phyloP scores from a whole-genome alignment of 1,284 basidiomycete genomes.

The Ustilago shanxiensis region DNA sequence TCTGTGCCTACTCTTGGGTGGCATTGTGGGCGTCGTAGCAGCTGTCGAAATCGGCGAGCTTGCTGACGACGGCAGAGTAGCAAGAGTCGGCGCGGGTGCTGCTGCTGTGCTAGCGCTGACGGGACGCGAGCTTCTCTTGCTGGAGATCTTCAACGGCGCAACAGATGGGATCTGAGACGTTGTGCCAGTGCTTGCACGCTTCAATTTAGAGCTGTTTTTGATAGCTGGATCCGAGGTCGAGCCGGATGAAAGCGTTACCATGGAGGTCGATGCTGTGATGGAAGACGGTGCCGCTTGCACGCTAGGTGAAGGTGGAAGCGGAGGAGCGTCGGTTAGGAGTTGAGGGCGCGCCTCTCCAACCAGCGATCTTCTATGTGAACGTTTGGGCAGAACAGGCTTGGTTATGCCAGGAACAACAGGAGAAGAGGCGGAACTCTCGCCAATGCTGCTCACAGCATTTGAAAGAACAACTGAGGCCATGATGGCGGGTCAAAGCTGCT shows the following conservation, averaged over 20 bases:
- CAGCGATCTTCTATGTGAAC: conserved; percentile 13
- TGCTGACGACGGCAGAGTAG: neutral
- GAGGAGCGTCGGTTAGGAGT: neutral
- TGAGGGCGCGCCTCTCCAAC: conserved; percentile 10
- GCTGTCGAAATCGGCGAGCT: neutral
- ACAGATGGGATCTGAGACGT: neutral
- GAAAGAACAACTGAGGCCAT: neutral
- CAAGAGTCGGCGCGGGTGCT: neutral
- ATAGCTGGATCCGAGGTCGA: neutral
- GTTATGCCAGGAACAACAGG: neutral
- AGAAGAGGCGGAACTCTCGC: neutral
- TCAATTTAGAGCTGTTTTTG: neutral
- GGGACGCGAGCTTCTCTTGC: conserved; percentile 2
- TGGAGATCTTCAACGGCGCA: conserved; percentile 12
- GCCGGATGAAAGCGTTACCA: neutral
- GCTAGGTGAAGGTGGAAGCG: neutral
- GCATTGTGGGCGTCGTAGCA: conserved; percentile 5
- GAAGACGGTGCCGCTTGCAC: too few species aligned
- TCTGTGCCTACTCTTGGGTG: conserved; percentile 1
- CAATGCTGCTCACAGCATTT: neutral
- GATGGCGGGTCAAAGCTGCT: neutral
- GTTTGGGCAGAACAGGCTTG: conserved; percentile 13
- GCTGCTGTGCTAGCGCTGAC: neutral
- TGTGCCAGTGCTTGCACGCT: conserved; percentile 8
- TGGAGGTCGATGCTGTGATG: neutral